Percentiles rank a stretch among this genome's conserved stretches.
Evolutionary conservation across 2,329 filamentous ascomycete species (phyloP).

Genomic region (Chaetothyriales sp.): DNA sequence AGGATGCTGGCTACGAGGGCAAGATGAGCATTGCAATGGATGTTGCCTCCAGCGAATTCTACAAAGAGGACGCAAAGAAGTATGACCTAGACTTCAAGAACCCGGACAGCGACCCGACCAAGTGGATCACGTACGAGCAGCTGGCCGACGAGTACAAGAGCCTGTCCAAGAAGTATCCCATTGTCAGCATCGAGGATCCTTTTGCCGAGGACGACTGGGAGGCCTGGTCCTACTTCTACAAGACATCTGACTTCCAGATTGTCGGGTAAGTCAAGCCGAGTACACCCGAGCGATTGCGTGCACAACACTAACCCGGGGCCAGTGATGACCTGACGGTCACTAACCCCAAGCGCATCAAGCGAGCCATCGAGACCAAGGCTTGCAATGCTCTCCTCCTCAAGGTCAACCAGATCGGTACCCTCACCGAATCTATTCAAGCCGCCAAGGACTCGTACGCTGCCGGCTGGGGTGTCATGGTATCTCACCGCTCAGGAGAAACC

Average conservation of each 20-base stretch:
- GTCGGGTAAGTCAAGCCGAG: slow-evolving; percentile 44
- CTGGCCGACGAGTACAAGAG: slow-evolving; percentile 82
- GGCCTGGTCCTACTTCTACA: slow-evolving; percentile 99
- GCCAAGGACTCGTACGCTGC: slow-evolving; percentile 96
- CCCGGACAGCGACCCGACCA: slow-evolving; percentile 84
- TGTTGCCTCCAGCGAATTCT: slow-evolving; percentile 98
- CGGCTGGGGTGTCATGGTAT: slow-evolving; percentile 98
- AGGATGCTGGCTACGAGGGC: slow-evolving; percentile 88
- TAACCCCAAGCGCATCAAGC: slow-evolving; percentile 98
- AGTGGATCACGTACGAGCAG: slow-evolving; percentile 98
- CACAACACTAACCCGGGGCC: slow-evolving; percentile 10
- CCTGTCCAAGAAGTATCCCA: slow-evolving; percentile 88
- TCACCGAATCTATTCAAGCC: slow-evolving; percentile 97
- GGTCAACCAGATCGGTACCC: slow-evolving; percentile 99
- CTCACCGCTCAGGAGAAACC: slow-evolving; percentile 96
- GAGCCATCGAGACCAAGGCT: slow-evolving; percentile 97
- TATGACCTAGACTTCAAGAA: slow-evolving; percentile 99
- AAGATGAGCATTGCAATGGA: slow-evolving; percentile 98
- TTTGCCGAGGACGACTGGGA: slow-evolving; percentile 99
- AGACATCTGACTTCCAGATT: slow-evolving; percentile 96
- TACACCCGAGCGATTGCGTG: not conserved
- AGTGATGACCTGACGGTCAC: slow-evolving; percentile 96
- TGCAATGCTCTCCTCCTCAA: slow-evolving; percentile 97
- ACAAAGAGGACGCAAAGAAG: slow-evolving; percentile 95
- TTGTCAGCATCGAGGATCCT: slow-evolving; percentile 96